phyloP scores from a whole-genome alignment of 1,139 yeast genomes.

The Hyphopichia fennica region DNA sequence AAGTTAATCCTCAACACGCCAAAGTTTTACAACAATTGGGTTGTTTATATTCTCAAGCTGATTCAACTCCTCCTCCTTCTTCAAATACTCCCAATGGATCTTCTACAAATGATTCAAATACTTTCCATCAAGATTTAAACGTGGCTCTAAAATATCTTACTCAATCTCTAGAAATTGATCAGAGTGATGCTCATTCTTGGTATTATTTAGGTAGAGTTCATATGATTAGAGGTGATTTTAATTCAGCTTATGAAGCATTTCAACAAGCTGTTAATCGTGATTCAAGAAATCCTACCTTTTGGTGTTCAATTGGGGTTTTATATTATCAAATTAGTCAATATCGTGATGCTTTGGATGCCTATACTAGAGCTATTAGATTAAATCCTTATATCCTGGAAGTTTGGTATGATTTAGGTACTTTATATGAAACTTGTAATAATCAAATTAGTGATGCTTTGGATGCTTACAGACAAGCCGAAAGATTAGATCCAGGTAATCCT shows the following conservation, averaged over 20 bases:
- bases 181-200: conserved; percentile 95
- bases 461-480: conserved; percentile 94
- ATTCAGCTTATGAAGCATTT: conserved; percentile 96
- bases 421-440: conserved; percentile 95
- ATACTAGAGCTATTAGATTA: conserved; percentile 91
- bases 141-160: conserved; percentile 78
- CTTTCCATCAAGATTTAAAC: conserved; percentile 68
- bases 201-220: conserved; percentile 94
- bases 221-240: conserved; percentile 93
- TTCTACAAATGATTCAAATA: conserved; percentile 8
- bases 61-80: conserved; percentile 23
- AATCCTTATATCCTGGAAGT: conserved; percentile 96
- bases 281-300: conserved; percentile 93
- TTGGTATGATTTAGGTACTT: conserved; percentile 97
- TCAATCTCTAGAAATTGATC: conserved; percentile 86
- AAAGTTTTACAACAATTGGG: conserved; percentile 95
- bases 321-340: conserved; percentile 95
- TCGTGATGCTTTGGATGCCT: conserved; percentile 95
- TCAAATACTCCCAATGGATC: conserved; percentile 38
- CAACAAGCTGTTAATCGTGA: conserved; percentile 98
- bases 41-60: conserved; percentile 88
- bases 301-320: conserved; percentile 98
- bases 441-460: conserved; percentile 93
- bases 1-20: conserved; percentile 90
- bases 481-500: conserved; percentile 90